Conservation (phyloP, 1,139 yeast species). For the Suhomyces ambrosiae region DNA sequence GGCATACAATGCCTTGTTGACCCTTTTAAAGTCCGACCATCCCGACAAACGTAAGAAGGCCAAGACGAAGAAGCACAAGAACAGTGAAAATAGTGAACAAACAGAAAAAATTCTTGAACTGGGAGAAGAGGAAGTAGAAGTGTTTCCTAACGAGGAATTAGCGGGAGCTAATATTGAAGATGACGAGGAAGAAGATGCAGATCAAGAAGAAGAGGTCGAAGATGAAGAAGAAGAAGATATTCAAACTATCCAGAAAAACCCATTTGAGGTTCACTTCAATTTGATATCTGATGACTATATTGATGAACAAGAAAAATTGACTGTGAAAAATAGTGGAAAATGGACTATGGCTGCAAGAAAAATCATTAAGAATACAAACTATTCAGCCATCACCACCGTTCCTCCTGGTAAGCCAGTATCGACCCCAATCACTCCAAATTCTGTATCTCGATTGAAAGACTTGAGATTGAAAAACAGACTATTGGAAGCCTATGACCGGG, state of each 20-base stretch:
- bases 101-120: slow-evolving; percentile 19
- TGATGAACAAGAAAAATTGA: slow-evolving; percentile 31
- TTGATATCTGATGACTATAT: slow-evolving; percentile 47
- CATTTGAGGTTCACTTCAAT: slow-evolving; percentile 78
- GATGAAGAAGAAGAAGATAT: slow-evolving; percentile 30
- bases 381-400: slow-evolving; percentile 28
- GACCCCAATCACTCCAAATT: slow-evolving; percentile 3
- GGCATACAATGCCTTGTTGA: slow-evolving; percentile 77
- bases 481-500: slow-evolving; percentile 26
- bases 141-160: slow-evolving; percentile 38
- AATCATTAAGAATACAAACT: slow-evolving; percentile 20
- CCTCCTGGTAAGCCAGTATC: slow-evolving; percentile 32
- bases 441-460: slow-evolving; percentile 12
- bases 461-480: slow-evolving; percentile 36
- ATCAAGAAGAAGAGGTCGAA: slow-evolving; percentile 23
- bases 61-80: slow-evolving; percentile 5
- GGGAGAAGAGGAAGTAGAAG: slow-evolving; percentile 23
- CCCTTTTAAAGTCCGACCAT: slow-evolving; percentile 63
- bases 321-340: slow-evolving; percentile 21
- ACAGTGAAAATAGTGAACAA: slow-evolving; percentile 8
- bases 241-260: slow-evolving; percentile 45
- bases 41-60: slow-evolving; percentile 22
- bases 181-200: slow-evolving; percentile 37
- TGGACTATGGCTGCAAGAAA: slow-evolving; percentile 31
- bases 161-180: slow-evolving; percentile 21